Conservation (phyloP, 306 rosid species). For the Cicer arietinum region DNA sequence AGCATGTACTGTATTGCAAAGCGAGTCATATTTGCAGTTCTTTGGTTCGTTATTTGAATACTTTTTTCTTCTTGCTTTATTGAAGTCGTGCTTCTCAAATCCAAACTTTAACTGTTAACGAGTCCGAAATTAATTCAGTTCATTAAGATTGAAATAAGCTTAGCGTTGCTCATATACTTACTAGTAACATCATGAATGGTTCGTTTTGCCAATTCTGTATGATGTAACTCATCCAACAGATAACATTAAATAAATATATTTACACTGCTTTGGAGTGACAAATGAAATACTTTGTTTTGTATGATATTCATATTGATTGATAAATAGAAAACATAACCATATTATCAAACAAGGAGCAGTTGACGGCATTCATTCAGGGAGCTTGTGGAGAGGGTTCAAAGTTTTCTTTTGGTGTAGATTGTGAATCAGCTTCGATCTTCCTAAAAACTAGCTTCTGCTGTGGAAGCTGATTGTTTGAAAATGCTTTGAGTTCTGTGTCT, state of each 20-base stretch:
- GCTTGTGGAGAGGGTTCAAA: slow-evolving; percentile 57
- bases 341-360: background rate
- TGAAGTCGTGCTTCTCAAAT: background rate
- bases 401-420: slow-evolving; percentile 48
- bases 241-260: background rate
- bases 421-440: slow-evolving; percentile 54
- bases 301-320: slow-evolving; percentile 8
- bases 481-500: slow-evolving; percentile 81
- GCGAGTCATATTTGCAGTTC: background rate
- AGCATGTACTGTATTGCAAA: background rate
- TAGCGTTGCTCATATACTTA: slow-evolving; percentile 23
- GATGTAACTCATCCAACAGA: background rate
- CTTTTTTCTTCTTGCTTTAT: background rate
- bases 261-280: slow-evolving; percentile 28
- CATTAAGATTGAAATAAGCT: background rate
- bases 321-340: background rate
- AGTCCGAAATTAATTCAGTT: background rate
- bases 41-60: too few species aligned
- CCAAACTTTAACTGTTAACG: background rate
- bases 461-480: slow-evolving; percentile 79
- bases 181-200: slow-evolving; percentile 6
- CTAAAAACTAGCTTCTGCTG: slow-evolving; percentile 76
- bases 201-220: background rate
- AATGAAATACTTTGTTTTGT: background rate
- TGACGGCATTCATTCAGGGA: slow-evolving; percentile 37